Evolutionary conservation across 805 yeast genomes (phyloP).

Genomic region (Alloascoidea hylecoeti): DNA sequence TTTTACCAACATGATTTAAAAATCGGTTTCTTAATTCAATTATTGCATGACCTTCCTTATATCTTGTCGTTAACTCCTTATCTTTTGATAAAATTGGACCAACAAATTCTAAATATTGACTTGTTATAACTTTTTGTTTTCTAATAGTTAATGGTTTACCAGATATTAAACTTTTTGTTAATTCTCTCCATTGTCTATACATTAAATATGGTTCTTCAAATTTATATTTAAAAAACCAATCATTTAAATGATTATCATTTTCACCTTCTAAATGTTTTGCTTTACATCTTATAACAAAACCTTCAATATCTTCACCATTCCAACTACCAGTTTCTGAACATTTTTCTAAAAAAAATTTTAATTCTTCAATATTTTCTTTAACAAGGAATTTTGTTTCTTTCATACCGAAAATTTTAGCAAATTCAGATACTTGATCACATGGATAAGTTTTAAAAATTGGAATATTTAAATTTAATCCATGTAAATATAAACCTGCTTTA

Average conservation of each 20-base stretch:
- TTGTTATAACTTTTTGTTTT: conserved; percentile 45
- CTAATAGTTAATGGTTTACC: conserved; percentile 21
- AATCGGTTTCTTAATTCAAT: conserved; percentile 60
- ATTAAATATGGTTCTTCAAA: conserved; percentile 90
- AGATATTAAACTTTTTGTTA: conserved; percentile 43
- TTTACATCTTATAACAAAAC: conserved; percentile 76
- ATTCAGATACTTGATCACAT: conserved; percentile 39
- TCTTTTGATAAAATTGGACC: conserved; percentile 36
- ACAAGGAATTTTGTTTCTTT: conserved; percentile 33
- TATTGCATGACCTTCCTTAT: conserved; percentile 49
- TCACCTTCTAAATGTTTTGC: conserved; percentile 5
- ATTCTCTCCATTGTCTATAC: conserved; percentile 86
- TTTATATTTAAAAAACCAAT: conserved; percentile 82
- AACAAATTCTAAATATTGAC: conserved; percentile 57
- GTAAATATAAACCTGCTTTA: conserved; percentile 72
- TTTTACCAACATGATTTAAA: conserved; percentile 32
- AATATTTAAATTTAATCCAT: conserved; percentile 69
- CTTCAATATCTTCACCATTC: conserved; percentile 68
- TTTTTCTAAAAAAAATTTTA: conserved; percentile 37
- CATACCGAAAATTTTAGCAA: conserved; percentile 64
- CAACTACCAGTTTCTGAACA: conserved; percentile 57
- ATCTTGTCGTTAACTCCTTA: conserved; percentile 30
- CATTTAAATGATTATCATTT: conserved; percentile 12
- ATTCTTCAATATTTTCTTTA: conserved; percentile 21
- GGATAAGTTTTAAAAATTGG: conserved; percentile 51